Base-by-base conservation (phyloP, 2,329 filamentous ascomycete genomes). In the Tympanopsis confertula region DNA sequence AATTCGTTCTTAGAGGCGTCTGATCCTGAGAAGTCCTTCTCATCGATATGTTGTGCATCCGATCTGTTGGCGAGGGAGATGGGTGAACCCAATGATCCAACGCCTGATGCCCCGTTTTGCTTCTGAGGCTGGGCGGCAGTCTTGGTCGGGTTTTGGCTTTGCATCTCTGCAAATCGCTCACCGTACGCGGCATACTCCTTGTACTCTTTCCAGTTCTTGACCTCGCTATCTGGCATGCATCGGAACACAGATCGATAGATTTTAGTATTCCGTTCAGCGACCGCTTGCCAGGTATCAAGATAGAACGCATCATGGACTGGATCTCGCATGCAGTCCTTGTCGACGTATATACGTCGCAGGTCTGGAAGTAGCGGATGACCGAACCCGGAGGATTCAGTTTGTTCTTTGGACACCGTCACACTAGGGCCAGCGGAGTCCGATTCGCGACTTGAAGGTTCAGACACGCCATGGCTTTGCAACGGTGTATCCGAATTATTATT, bases 191-290 rank as follows among this genome's bases (percentile, higher is more conserved):
- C 69, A 52, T 83, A 94, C 46, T 93, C 82, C 44, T 85, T 82
- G 59, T 98, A 98, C 45, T 94, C 84, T 46, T 83, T 79, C 91
- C 91, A 98, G 32, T 83, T 89, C 45, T 78, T 81, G 19, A 94
- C 91, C 52, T 95, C 86, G 37, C 80, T 95, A 55, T 98, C 91
- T 1, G 91, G 91, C 84, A 94, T 93, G 58, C 88, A 95, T 35
- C 88, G 79, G 65, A 98, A 98, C 5, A 98, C 89, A 43, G 83
- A 78, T 20, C 91, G 82, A 62, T 85, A 98, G 35, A 98, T 73
- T 54, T 87, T 89, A 3, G 91, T 98, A 56, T 98, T 98, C 64
- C 96, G 96, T 44, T 83, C 78, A 1, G 91, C 91, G 38, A 87
- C 78, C 14, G 78, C 71, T 45, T 82, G 79, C 93, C 93, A 98